Conservation (phyloP, 106 monocot genomes). For the Cymbidium sinense region DNA sequence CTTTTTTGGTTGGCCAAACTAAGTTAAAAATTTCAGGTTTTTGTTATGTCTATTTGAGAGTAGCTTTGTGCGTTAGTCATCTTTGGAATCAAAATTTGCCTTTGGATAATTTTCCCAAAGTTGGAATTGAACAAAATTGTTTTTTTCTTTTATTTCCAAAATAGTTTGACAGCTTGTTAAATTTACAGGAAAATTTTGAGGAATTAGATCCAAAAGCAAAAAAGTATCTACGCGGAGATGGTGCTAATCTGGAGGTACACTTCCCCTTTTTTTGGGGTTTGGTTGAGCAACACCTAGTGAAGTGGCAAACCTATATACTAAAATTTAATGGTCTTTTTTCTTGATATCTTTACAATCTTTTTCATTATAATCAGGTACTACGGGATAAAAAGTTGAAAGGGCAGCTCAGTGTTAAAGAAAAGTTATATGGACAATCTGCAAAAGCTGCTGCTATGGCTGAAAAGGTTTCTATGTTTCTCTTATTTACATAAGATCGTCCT, state of each 20-base stretch:
- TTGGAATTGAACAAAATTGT: neutral
- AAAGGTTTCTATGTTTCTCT: conserved; percentile 41
- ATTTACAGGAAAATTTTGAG: conserved; percentile 39
- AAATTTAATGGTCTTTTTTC: neutral
- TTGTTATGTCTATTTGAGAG: neutral
- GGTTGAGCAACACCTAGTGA: neutral
- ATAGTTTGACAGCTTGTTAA: neutral
- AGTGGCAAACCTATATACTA: neutral
- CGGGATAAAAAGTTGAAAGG: conserved; percentile 85
- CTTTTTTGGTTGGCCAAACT: neutral
- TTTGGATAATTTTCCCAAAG: neutral
- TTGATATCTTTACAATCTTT: neutral
- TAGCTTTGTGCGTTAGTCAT: neutral
- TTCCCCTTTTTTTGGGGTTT: neutral
- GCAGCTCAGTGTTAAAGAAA: conserved; percentile 62
- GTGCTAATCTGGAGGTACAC: conserved; percentile 58
- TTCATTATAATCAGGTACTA: conserved; percentile 33
- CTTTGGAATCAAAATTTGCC: neutral
- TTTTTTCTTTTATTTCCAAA: neutral
- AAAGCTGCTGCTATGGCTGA: conserved; percentile 86
- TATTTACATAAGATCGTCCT: neutral
- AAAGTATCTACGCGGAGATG: conserved; percentile 79
- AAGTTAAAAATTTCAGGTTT: neutral
- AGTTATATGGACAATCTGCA: conserved; percentile 71
- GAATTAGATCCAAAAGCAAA: conserved; percentile 50